A percentile compares a stretch with the other conserved stretches of the same genome.
These are phyloP conservation scores for Letharia columbiana DNA, from an alignment of 495 filamentous ascomycete genomes.

Conservation along the genomic window DNA sequence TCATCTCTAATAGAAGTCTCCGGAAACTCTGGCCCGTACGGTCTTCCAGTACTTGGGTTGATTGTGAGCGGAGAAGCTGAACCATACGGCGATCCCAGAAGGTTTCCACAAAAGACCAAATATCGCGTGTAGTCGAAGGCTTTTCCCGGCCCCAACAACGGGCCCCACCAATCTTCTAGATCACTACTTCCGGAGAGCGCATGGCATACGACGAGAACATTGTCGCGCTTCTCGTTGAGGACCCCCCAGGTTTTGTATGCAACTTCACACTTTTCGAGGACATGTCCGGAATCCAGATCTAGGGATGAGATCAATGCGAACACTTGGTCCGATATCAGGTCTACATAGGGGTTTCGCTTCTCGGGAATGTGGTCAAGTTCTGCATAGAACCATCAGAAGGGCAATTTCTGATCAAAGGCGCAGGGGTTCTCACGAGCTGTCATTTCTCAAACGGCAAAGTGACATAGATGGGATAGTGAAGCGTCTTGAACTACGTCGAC, in stretches of 20 bases:
- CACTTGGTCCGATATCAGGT: constrained; percentile 74
- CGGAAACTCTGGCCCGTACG: constrained; percentile 91
- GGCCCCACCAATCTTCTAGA: constrained; percentile 96
- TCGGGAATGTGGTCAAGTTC: too few relatives aligned
- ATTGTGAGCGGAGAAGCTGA: constrained; percentile 87
- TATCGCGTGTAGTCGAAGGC: constrained; percentile 87
- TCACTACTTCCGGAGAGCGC: constrained; percentile 91
- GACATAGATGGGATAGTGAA: neutral
- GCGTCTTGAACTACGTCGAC: neutral
- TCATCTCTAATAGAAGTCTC: constrained; percentile 89
- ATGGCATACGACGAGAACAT: constrained; percentile 94
- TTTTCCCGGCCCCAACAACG: constrained; percentile 75
- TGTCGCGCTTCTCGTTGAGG: constrained; percentile 55
- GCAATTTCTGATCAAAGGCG: neutral
- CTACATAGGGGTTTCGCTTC: constrained; percentile 63
- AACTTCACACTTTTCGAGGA: constrained; percentile 75
- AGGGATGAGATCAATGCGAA: constrained; percentile 78
- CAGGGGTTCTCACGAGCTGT: neutral
- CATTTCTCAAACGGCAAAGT: neutral
- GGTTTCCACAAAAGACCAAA: constrained; percentile 91
- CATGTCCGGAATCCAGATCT: constrained; percentile 84
- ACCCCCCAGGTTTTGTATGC: constrained; percentile 81
- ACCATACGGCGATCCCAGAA: constrained; percentile 88
- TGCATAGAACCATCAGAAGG: neutral
- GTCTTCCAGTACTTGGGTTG: constrained; percentile 56